Percentiles rank a stretch among this genome's conserved stretches.
phyloP scores from a whole-genome alignment of 805 yeast genomes.

The Metschnikowia colocasiae region DNA sequence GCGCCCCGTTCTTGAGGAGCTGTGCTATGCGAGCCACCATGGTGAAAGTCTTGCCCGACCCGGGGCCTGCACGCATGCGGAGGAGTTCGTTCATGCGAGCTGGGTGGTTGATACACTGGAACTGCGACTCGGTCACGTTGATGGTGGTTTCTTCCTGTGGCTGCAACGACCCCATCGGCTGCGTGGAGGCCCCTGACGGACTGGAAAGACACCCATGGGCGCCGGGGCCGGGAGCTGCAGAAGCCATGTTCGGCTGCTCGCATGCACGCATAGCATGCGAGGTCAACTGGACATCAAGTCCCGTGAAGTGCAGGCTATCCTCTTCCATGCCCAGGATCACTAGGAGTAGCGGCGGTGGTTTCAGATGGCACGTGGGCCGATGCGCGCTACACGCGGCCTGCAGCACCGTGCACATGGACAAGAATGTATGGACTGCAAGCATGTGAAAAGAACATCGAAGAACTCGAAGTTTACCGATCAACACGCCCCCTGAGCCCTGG shows the following conservation, averaged over 20 bases:
- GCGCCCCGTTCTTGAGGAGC: conserved; percentile 35
- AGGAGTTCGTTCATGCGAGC: conserved; percentile 39
- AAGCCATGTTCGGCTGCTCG: not conserved
- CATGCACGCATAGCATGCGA: not conserved
- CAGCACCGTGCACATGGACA: not conserved
- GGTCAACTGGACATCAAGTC: not conserved
- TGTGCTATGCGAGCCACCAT: conserved; percentile 51
- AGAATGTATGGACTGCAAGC: no score
- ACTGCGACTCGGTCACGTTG: conserved; percentile 43
- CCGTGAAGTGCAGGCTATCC: not conserved
- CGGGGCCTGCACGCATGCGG: conserved; percentile 65
- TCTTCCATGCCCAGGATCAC: not conserved
- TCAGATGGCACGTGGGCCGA: not conserved
- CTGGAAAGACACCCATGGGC: not conserved
- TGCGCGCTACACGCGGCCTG: not conserved
- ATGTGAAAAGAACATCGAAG: no score
- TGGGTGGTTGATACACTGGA: conserved; percentile 42
- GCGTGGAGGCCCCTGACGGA: not conserved
- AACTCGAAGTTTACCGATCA: no score
- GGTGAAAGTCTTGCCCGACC: conserved; percentile 69
- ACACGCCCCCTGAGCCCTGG: no score
- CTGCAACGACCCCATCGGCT: not conserved
- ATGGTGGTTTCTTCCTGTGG: not conserved
- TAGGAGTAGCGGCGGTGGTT: not conserved
- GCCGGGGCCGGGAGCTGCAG: not conserved